Percentiles rank a stretch among this genome's conserved stretches.
Conservation (phyloP, 2,329 filamentous ascomycete genomes). For the Dothiorella sarmentorum region DNA sequence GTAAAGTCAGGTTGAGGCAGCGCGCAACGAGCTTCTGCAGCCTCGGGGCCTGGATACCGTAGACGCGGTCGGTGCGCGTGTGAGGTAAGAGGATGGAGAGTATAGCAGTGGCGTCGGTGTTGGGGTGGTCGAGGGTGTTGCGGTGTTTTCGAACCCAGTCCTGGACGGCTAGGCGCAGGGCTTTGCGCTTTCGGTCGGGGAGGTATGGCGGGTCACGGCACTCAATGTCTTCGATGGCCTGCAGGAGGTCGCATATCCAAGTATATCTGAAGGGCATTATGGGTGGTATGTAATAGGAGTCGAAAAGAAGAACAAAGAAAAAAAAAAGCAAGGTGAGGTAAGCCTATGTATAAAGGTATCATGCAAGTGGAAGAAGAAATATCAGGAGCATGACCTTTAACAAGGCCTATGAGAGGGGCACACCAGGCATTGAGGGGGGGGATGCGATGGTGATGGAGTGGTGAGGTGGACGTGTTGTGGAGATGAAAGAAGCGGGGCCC, state of each 20-base stretch:
- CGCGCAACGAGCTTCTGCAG: conserved; percentile 67
- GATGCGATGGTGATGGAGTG: neutral
- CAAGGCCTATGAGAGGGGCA: neutral
- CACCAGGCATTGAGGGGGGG: neutral
- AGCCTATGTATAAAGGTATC: neutral
- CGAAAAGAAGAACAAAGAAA: neutral
- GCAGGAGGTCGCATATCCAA: conserved; percentile 71
- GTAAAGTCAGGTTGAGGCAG: conserved; percentile 61
- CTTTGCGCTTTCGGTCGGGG: conserved; percentile 28
- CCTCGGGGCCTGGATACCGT: conserved; percentile 60
- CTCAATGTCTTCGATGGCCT: conserved; percentile 57
- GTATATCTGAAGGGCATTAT: conserved; percentile 65
- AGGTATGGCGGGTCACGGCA: conserved; percentile 40
- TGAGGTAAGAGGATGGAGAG: conserved; percentile 75
- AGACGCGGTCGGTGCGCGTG: conserved; percentile 73
- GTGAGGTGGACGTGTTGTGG: neutral
- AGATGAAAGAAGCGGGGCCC: neutral
- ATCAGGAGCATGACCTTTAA: neutral
- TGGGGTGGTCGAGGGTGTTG: conserved; percentile 53
- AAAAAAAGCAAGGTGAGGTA: neutral
- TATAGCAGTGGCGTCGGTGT: conserved; percentile 60
- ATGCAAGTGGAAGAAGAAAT: neutral
- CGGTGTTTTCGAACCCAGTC: conserved; percentile 70
- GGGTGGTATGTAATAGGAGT: conserved; percentile 16
- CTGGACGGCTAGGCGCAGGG: conserved; percentile 42